phyloP scores from a whole-genome alignment of 2,329 filamentous ascomycete genomes.

The Hypoxylon sp. region DNA sequence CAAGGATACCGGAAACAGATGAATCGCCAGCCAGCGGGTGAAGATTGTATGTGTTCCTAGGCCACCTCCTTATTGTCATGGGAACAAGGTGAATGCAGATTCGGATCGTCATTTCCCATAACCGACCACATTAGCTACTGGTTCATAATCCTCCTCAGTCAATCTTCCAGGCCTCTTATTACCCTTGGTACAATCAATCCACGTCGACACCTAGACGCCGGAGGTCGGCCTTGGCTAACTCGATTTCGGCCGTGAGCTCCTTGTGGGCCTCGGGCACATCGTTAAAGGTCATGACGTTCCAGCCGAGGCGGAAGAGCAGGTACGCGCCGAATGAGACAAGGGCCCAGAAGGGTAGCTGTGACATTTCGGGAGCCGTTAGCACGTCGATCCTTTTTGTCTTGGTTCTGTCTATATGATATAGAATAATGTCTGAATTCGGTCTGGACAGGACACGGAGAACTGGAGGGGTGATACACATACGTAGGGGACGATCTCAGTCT shows the following conservation, averaged over 20 bases:
- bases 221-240: conserved; percentile 81
- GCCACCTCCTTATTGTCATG: background rate
- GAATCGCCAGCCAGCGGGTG: background rate
- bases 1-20: background rate
- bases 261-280: conserved; percentile 92
- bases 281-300: conserved; percentile 95
- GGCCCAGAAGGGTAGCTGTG: conserved; percentile 90
- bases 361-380: background rate
- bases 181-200: conserved; percentile 67
- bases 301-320: conserved; percentile 91
- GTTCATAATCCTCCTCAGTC: background rate
- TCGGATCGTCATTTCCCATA: background rate
- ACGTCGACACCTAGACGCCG: conserved; percentile 82
- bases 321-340: conserved; percentile 92
- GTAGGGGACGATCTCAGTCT: conserved; percentile 88
- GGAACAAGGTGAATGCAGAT: background rate
- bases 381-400: background rate
- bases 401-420: background rate
- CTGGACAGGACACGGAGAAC: conserved; percentile 16
- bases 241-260: conserved; percentile 89
- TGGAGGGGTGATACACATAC: conserved; percentile 68
- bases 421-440: background rate
- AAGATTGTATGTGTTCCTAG: background rate
- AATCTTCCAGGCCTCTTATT: background rate
- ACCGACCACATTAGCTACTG: conserved; percentile 1